Evolutionary conservation across 2,329 filamentous ascomycete genomes (phyloP).

Genomic region (Trichophyton schoenleinii): DNA sequence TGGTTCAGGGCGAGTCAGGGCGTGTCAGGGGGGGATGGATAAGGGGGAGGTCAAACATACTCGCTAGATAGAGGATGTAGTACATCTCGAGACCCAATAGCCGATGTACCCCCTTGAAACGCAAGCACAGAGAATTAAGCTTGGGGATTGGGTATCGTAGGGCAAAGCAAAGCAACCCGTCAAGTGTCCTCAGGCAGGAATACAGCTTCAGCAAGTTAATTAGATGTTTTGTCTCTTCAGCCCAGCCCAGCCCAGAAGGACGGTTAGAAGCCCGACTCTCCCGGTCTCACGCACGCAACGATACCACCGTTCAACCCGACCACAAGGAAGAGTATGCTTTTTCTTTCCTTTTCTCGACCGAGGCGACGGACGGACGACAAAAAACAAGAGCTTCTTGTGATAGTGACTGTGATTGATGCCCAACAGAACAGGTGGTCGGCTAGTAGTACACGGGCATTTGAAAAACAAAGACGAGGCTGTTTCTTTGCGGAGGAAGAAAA

Average conservation of each 20-base stretch:
- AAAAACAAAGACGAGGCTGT: slow-evolving; percentile 9
- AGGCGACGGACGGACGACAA: slow-evolving; percentile 7
- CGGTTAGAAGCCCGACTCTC: slow-evolving; percentile 13
- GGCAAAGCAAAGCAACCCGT: not conserved
- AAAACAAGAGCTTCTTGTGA: not conserved
- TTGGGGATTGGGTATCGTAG: slow-evolving; percentile 10
- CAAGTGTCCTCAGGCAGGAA: slow-evolving; percentile 5
- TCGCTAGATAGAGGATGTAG: slow-evolving; percentile 55
- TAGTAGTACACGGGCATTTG: slow-evolving; percentile 6
- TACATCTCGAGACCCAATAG: slow-evolving; percentile 25
- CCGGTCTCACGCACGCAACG: slow-evolving; percentile 12
- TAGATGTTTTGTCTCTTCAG: too few relatives aligned
- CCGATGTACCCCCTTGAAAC: slow-evolving; percentile 6
- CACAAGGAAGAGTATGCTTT: not conserved
- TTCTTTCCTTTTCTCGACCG: slow-evolving; percentile 6
- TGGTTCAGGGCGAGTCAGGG: too few relatives aligned
- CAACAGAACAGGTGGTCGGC: slow-evolving; percentile 6
- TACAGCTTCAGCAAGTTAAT: not conserved
- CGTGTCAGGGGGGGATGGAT: not conserved
- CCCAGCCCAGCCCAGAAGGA: slow-evolving; percentile 6
- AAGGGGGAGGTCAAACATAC: slow-evolving; percentile 42
- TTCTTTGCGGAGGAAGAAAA: not conserved
- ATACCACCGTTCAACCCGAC: slow-evolving; percentile 6
- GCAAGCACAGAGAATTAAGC: too few relatives aligned
- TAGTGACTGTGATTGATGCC: slow-evolving; percentile 8